Percentiles rank a stretch among this genome's conserved stretches.
Evolutionary conservation across 768 basidiomycete genomes (phyloP).

Genomic region (Imleria badia): DNA sequence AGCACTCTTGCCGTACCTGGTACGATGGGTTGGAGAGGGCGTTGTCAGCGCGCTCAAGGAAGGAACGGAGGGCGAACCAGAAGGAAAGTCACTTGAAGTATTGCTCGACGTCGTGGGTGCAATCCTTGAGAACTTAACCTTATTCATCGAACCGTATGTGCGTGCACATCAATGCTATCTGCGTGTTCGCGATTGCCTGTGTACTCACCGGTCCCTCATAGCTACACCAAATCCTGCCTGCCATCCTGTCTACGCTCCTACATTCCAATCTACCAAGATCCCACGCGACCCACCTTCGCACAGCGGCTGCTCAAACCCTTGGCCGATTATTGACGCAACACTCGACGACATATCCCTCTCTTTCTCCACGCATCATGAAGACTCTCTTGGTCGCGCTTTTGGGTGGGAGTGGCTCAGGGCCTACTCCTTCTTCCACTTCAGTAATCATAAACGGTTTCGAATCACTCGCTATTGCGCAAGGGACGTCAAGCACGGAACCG

Average conservation of each 20-base stretch:
- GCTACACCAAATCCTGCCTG: conserved; percentile 95
- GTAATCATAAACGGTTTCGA: conserved; percentile 27
- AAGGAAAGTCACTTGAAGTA: conserved; percentile 75
- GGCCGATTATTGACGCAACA: conserved; percentile 79
- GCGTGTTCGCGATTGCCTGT: neutral
- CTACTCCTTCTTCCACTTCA: conserved; percentile 11
- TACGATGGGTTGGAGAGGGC: conserved; percentile 93
- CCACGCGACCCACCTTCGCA: conserved; percentile 70
- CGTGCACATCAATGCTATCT: conserved; percentile 33
- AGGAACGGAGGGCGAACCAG: conserved; percentile 52
- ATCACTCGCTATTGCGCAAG: conserved; percentile 23
- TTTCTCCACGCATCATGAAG: conserved; percentile 89
- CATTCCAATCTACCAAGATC: conserved; percentile 79
- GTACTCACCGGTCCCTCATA: conserved; percentile 30
- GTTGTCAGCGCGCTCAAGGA: conserved; percentile 61
- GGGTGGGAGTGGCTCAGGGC: conserved; percentile 19
- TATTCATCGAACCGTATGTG: conserved; percentile 97
- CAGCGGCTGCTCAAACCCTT: conserved; percentile 79
- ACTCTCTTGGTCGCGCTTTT: conserved; percentile 87
- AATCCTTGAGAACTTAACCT: conserved; percentile 78
- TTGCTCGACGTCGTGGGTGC: conserved; percentile 84
- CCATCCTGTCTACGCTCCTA: conserved; percentile 87
- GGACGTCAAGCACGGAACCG: conserved; percentile 40
- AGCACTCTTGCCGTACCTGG: conserved; percentile 88
- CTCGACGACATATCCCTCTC: conserved; percentile 84